These are phyloP conservation scores for Eucalyptus tenuipes DNA, from an alignment of 345 rosid species.

Conservation along the genomic window DNA sequence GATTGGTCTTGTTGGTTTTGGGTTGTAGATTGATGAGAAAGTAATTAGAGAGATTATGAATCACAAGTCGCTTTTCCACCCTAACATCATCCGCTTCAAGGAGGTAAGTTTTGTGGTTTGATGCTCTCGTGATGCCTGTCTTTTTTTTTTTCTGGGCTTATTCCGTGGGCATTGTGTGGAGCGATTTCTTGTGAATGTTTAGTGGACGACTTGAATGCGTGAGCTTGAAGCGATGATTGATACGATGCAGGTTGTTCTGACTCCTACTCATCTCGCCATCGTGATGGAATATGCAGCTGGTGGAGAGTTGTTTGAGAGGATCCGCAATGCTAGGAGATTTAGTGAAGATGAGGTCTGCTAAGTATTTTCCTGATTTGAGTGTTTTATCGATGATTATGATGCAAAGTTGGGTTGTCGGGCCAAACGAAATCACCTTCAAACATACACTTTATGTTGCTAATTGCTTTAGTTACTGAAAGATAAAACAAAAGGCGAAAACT, in stretches of 20 bases:
- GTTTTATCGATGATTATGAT: background rate
- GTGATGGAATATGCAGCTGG: conserved; percentile 92
- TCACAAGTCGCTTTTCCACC: conserved; percentile 76
- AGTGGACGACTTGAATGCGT: background rate
- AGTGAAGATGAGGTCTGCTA: conserved; percentile 67
- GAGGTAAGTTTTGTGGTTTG: conserved; percentile 22
- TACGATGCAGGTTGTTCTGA: conserved; percentile 16
- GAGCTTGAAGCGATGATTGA: background rate
- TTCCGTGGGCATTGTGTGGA: background rate
- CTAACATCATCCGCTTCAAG: conserved; percentile 76
- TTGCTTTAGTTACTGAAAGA: background rate
- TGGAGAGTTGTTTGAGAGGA: conserved; percentile 73
- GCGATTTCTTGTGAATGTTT: background rate
- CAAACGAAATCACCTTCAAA: background rate
- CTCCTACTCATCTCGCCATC: conserved; percentile 58
- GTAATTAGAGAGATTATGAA: conserved; percentile 84
- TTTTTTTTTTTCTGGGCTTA: background rate
- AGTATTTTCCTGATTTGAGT: background rate
- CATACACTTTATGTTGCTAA: background rate
- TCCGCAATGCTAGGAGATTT: conserved; percentile 66
- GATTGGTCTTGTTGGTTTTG: background rate
- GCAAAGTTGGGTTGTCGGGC: background rate
- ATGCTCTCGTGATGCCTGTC: background rate
- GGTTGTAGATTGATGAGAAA: conserved; percentile 68
- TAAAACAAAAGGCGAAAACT: background rate